Conservation (phyloP, 306 rosid genomes). For the Parietaria judaica region DNA sequence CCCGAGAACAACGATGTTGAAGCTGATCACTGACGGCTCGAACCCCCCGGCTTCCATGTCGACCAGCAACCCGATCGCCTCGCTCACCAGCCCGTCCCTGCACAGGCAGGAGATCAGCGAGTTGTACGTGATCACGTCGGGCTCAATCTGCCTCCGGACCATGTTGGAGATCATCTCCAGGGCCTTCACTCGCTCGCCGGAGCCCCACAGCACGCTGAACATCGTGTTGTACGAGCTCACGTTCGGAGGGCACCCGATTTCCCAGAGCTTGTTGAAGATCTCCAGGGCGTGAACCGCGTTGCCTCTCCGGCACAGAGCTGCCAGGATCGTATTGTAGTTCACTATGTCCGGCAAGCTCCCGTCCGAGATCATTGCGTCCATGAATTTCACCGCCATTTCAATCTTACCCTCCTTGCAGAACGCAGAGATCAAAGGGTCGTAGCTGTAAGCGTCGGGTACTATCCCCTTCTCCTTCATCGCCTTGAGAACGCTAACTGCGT, state of each 20-base stretch:
- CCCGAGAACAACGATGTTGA: conserved; percentile 67
- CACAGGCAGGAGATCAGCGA: conserved; percentile 75
- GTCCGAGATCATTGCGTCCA: conserved; percentile 63
- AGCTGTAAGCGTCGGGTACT: conserved; percentile 58
- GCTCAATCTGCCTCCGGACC: conserved; percentile 49
- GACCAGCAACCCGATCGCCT: conserved; percentile 67
- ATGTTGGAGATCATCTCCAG: conserved; percentile 58
- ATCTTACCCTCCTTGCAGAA: conserved; percentile 54
- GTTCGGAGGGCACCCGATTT: conserved; percentile 74
- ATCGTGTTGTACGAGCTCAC: conserved; percentile 79
- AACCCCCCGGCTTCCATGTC: conserved; percentile 52
- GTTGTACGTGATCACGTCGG: conserved; percentile 71
- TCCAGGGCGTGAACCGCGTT: conserved; percentile 51
- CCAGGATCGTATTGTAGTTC: conserved; percentile 69
- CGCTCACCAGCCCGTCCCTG: conserved; percentile 77
- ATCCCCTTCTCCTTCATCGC: conserved; percentile 72
- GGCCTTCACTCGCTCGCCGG: conserved; percentile 59
- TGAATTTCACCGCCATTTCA: conserved; percentile 52
- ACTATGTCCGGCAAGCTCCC: conserved; percentile 76
- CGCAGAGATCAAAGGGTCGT: conserved; percentile 57
- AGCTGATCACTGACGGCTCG: conserved; percentile 56
- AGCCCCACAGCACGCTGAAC: conserved; percentile 69
- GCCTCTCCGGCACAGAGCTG: conserved; percentile 65
- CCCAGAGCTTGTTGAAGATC: conserved; percentile 58
- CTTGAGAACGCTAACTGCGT: conserved; percentile 67